Evolutionary conservation across 1,284 basidiomycete genomes (phyloP).

Genomic region (Cutaneotrichosporon sp.): DNA sequence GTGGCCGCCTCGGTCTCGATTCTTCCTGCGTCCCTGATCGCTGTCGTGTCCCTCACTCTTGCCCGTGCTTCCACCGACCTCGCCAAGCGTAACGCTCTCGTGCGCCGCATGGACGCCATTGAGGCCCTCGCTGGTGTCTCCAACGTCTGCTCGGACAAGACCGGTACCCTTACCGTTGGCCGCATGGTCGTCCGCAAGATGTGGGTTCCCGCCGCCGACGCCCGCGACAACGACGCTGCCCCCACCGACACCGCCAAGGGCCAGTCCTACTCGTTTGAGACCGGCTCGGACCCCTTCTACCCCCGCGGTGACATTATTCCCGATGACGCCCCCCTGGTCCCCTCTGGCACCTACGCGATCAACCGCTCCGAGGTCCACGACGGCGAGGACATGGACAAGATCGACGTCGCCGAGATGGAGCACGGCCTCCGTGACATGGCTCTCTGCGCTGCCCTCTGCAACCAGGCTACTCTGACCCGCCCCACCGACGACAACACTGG

Average conservation of each 20-base stretch:
- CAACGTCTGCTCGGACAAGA: constrained; percentile 66
- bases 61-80: constrained; percentile 54
- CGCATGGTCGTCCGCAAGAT: constrained; percentile 61
- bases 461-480: constrained; percentile 55
- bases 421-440: constrained; percentile 52
- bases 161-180: constrained; percentile 64
- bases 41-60: constrained; percentile 54
- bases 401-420: constrained; percentile 37
- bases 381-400: constrained; percentile 29
- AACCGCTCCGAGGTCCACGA: constrained; percentile 23
- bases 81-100: constrained; percentile 57
- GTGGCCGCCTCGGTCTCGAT: constrained; percentile 60
- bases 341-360: constrained; percentile 31
- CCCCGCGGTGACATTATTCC: constrained; percentile 52
- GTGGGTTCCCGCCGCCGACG: constrained; percentile 57
- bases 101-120: constrained; percentile 57
- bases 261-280: constrained; percentile 53
- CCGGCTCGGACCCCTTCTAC: constrained; percentile 55
- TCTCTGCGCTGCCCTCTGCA: constrained; percentile 57
- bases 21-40: constrained; percentile 58
- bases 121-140: constrained; percentile 64
- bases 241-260: constrained; percentile 41
- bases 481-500: constrained; percentile 50
- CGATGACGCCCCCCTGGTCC: constrained; percentile 25
- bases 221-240: constrained; percentile 32